phyloP scores from a whole-genome alignment of 2,329 filamentous ascomycete genomes.

The Orbilia ellipsospora region DNA sequence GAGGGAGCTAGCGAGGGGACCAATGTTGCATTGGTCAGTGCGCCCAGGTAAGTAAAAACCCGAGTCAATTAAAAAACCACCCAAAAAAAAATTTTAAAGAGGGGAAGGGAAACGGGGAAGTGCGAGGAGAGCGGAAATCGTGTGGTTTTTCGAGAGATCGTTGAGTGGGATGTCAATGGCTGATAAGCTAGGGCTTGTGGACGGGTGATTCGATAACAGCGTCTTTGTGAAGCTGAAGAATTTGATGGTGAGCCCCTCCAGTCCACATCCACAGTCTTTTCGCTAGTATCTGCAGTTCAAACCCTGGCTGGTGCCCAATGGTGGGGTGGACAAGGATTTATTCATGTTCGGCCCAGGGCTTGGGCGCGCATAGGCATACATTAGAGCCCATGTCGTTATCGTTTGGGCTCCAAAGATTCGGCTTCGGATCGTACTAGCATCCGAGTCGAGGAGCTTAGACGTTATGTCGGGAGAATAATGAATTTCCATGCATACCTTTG shows the following conservation, averaged over 20 bases:
- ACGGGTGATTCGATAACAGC: constrained; percentile 67
- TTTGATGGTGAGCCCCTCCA: constrained; percentile 67
- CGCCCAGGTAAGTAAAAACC: constrained; percentile 38
- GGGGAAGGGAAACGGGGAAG: neutral
- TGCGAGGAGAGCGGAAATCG: constrained; percentile 16
- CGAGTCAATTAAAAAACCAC: no score
- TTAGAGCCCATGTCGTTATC: neutral
- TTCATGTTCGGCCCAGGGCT: neutral
- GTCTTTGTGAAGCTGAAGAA: constrained; percentile 82
- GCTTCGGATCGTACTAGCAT: constrained; percentile 46
- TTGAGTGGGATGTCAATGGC: neutral
- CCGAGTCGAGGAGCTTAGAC: constrained; percentile 21
- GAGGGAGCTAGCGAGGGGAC: constrained; percentile 70
- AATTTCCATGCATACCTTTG: neutral
- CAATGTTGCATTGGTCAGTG: constrained; percentile 64
- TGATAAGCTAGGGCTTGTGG: constrained; percentile 16
- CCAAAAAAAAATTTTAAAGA: neutral
- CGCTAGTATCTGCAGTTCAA: constrained; percentile 7
- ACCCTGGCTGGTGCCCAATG: constrained; percentile 37
- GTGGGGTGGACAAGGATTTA: constrained; percentile 29
- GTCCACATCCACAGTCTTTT: constrained; percentile 8
- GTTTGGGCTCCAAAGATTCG: constrained; percentile 18
- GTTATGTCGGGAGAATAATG: neutral
- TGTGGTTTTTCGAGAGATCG: constrained; percentile 13
- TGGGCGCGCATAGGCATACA: constrained; percentile 17